Evolutionary conservation across 768 basidiomycete species (phyloP).

Genomic region (Boletus patriciae): DNA sequence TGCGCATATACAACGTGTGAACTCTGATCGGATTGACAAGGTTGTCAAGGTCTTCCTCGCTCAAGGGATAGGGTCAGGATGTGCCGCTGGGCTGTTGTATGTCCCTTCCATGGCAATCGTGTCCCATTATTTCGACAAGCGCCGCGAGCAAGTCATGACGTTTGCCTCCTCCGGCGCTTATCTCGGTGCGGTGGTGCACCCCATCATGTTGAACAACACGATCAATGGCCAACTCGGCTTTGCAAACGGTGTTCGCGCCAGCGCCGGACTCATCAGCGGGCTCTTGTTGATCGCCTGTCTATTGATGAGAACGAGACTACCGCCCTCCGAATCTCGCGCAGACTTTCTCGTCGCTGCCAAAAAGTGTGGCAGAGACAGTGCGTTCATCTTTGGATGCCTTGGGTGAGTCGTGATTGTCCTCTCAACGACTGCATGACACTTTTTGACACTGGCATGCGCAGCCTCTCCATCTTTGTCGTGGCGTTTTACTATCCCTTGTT

Average conservation of each 20-base stretch:
- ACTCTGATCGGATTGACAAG: not conserved
- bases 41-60: conserved; percentile 47
- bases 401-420: conserved; percentile 13
- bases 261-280: conserved; percentile 40
- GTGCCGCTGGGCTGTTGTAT: conserved; percentile 49
- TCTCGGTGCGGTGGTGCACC: conserved; percentile 59
- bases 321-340: conserved; percentile 31
- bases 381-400: conserved; percentile 30
- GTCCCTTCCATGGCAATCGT: conserved; percentile 49
- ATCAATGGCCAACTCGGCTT: conserved; percentile 47
- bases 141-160: conserved; percentile 52
- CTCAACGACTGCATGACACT: not conserved
- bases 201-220: conserved; percentile 59
- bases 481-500: conserved; percentile 58
- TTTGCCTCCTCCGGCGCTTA: conserved; percentile 57
- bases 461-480: conserved; percentile 34
- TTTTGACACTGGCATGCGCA: conserved; percentile 1
- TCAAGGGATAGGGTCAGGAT: conserved; percentile 51
- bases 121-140: conserved; percentile 52
- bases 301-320: conserved; percentile 41
- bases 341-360: conserved; percentile 23
- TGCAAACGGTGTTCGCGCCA: conserved; percentile 41
- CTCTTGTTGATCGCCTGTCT: conserved; percentile 42
- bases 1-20: conserved; percentile 8
- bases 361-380: conserved; percentile 26